Conservation (phyloP, 2,329 filamentous ascomycete species). For the Colletotrichum lupini region DNA sequence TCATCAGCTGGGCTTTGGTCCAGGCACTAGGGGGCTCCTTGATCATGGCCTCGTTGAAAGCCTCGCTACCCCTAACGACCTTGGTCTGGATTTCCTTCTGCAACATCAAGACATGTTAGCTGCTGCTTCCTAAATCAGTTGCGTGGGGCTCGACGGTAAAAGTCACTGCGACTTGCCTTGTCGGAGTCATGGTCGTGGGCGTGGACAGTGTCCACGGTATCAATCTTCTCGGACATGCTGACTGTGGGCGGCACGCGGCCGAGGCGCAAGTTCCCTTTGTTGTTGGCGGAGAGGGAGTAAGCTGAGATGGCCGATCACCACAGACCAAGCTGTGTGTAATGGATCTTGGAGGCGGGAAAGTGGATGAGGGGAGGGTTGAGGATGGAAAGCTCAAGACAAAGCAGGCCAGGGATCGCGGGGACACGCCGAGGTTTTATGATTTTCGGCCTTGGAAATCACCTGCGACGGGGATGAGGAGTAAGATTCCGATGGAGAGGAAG, state of each 20-base stretch:
- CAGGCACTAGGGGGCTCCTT: constrained; percentile 60
- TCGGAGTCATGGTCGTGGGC: constrained; percentile 32
- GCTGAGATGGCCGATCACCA: constrained; percentile 22
- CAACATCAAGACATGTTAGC: constrained; percentile 12
- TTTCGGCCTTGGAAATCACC: constrained; percentile 19
- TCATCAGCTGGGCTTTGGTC: constrained; percentile 50
- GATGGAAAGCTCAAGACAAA: constrained; percentile 30
- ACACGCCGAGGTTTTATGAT: constrained; percentile 36
- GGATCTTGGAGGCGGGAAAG: constrained; percentile 1
- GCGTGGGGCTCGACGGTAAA: rapidly evolving
- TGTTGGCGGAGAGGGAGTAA: background rate
- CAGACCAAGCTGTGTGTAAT: constrained; percentile 16
- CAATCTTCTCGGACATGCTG: constrained; percentile 33
- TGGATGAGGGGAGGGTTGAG: constrained; percentile 28
- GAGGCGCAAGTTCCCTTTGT: background rate
- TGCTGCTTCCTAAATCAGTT: background rate
- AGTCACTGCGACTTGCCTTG: constrained; percentile 17
- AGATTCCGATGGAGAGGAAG: constrained; percentile 19
- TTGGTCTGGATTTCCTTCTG: constrained; percentile 47
- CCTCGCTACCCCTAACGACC: constrained; percentile 62
- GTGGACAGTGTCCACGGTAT: constrained; percentile 31
- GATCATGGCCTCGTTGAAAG: constrained; percentile 65
- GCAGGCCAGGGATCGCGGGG: constrained; percentile 27
- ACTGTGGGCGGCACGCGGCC: constrained; percentile 18
- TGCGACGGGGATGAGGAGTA: constrained; percentile 22